Evolutionary conservation across 2,329 filamentous ascomycete genomes (phyloP).

Genomic region (Chaetomium olivaceum): DNA sequence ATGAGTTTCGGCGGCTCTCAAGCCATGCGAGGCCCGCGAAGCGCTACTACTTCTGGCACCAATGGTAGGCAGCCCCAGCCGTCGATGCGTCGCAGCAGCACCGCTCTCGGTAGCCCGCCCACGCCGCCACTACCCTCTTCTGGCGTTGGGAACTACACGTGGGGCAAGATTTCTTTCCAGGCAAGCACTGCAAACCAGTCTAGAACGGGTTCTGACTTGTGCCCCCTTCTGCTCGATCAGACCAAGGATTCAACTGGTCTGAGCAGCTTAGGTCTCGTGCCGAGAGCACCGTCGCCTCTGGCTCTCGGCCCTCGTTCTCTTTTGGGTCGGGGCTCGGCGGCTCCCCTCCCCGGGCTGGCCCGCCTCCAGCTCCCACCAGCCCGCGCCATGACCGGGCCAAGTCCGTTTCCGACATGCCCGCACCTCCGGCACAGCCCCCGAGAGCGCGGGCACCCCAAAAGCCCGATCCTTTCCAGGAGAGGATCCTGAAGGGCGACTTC

Average conservation of each 20-base stretch:
- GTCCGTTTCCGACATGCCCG: constrained; percentile 66
- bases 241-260: constrained; percentile 95
- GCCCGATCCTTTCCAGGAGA: constrained; percentile 93
- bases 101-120: constrained; percentile 31
- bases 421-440: constrained; percentile 54
- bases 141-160: constrained; percentile 37
- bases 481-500: constrained; percentile 96
- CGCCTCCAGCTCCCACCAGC: constrained; percentile 30
- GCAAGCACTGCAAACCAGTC: constrained; percentile 60
- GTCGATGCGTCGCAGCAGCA: constrained; percentile 36
- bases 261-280: constrained; percentile 92
- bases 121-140: constrained; percentile 39
- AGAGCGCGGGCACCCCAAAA: constrained; percentile 60
- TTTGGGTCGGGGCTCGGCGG: constrained; percentile 49
- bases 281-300: constrained; percentile 68
- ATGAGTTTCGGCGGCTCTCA: constrained; percentile 82
- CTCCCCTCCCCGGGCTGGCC: constrained; percentile 46
- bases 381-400: constrained; percentile 65
- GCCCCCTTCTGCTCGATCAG: constrained; percentile 60
- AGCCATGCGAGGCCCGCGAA: constrained; percentile 66
- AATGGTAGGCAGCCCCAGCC: constrained; percentile 59
- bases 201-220: constrained; percentile 66
- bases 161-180: constrained; percentile 49
- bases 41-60: constrained; percentile 58
- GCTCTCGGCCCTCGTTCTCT: constrained; percentile 59